phyloP scores from a whole-genome alignment of 805 yeast genomes.

The Schwanniomyces sp. region DNA sequence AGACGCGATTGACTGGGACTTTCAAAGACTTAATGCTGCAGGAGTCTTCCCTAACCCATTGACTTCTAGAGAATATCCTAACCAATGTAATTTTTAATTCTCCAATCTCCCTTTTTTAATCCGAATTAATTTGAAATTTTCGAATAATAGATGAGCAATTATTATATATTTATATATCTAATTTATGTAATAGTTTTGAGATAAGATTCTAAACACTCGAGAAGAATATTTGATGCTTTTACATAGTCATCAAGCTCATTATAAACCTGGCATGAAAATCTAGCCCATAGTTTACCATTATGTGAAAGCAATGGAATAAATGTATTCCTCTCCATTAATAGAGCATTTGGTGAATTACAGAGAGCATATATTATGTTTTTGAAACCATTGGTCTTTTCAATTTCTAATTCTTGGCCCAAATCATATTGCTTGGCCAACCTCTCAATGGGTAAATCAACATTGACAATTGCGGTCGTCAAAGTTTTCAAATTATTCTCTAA shows the following conservation, averaged over 20 bases:
- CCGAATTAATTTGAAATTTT: not conserved
- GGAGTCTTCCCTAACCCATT: conserved; percentile 83
- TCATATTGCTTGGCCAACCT: not conserved
- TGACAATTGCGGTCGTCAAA: conserved; percentile 6
- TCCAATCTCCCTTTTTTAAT: not conserved
- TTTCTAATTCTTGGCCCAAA: not conserved
- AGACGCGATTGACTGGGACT: conserved; percentile 81
- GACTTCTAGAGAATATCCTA: conserved; percentile 62
- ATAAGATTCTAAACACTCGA: conserved; percentile 13
- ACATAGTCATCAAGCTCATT: conserved; percentile 56
- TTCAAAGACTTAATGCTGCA: conserved; percentile 53
- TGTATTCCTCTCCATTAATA: conserved; percentile 41
- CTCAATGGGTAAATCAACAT: conserved; percentile 3
- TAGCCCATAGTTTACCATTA: conserved; percentile 24
- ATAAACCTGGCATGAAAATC: conserved; percentile 64
- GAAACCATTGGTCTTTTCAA: not conserved
- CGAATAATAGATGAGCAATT: not conserved
- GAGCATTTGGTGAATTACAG: no score
- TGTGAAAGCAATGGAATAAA: conserved; percentile 48
- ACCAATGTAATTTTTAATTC: conserved; percentile 53
- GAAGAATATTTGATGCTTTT: conserved; percentile 42
- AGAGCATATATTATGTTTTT: not conserved
- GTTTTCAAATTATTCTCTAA: conserved; percentile 2
- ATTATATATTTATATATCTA: not conserved
- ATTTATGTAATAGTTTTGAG: not conserved